Base-by-base conservation (phyloP, 108 stramenopile genomes). In the Cyclotella distinguenda region DNA sequence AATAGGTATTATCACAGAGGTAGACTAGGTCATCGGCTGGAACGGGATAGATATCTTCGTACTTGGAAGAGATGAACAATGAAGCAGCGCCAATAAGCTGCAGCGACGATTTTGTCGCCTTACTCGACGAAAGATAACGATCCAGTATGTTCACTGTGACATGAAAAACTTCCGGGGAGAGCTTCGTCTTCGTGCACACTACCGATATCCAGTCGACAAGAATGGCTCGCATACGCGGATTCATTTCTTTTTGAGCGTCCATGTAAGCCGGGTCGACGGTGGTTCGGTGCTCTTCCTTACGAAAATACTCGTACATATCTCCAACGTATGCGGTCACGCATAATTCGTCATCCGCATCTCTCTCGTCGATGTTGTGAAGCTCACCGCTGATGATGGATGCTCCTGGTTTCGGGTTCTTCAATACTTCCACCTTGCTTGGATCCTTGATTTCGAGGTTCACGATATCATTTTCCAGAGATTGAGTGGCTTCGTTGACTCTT, bases 121-220 rank as follows among this genome's bases (percentile, higher is more conserved):
- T 60, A 71, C 64, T 70, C 11, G 45, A 57, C 34, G 78, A 56
- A 15, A 95, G 84, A 72, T 76, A 97, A 11, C 92, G 90, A 72
- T 95, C 96, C 48, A 97, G 78, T 34, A 95, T 53, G 44, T 92
- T 84, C 16, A 95, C 84, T 13, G 92, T 86, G 27, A 97, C 75
- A 57, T 87, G 94, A n/a, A 97, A 60, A 21, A 89, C 90, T 48
- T 89, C 83, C n/a, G 86, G 91, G 32, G 69, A 68, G 42, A 93
- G 80, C 61, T 89, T 85, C 61, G 90, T 91, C 77, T 90, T 93
- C 53, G 82, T 61, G 78, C 94, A 93, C 6, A 97, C 92, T 55
- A 93, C 89, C 34, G 94, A 81, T 53, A 97, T 84, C 96, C 96
- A 97, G 70, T 97, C 96, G 22, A 97, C 83, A 6, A 97, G 82